Evolutionary conservation across 148 eudicot genomes (phyloP).

Genomic region (Euryodendron excelsum): DNA sequence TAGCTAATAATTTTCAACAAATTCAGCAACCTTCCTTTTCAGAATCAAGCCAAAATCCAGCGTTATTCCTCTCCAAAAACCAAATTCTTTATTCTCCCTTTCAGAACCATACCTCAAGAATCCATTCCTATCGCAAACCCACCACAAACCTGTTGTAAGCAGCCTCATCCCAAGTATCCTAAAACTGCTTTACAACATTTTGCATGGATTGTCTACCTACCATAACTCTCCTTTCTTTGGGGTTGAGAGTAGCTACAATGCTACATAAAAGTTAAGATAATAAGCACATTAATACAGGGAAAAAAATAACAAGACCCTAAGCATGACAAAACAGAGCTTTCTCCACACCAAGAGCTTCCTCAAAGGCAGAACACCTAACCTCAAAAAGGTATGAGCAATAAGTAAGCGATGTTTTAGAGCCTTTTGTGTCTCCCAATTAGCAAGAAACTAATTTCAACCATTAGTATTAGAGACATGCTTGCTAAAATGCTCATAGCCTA

Average conservation of each 20-base stretch:
- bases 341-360: not conserved
- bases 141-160: not conserved
- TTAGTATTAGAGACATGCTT: too few species aligned
- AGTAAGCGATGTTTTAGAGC: too few species aligned
- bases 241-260: not conserved
- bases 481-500: too few species aligned
- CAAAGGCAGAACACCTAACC: not conserved
- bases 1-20: not conserved
- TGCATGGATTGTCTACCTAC: not conserved
- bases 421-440: too few species aligned
- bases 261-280: not conserved
- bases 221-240: not conserved
- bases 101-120: not conserved
- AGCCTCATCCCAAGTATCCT: not conserved
- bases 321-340: not conserved
- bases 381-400: not conserved
- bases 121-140: not conserved
- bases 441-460: too few species aligned
- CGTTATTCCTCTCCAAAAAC: not conserved
- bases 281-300: too few species aligned
- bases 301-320: too few species aligned
- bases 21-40: not conserved
- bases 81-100: too few species aligned
- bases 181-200: not conserved
- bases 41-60: not conserved